Evolutionary conservation across 805 yeast species (phyloP).

Genomic region (Middelhovenomyces tepae): DNA sequence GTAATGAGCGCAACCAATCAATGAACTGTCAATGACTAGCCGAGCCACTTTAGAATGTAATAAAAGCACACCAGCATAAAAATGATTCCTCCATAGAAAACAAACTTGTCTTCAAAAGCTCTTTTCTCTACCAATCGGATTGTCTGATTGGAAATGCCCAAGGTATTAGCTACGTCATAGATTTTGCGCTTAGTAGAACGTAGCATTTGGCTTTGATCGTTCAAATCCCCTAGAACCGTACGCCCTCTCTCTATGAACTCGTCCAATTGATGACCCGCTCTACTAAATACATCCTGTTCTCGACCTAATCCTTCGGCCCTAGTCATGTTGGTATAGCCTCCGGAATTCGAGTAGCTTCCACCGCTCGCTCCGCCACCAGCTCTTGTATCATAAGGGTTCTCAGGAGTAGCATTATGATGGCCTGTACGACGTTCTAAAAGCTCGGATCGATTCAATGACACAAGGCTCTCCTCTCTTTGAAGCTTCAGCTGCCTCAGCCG

Average conservation of each 20-base stretch:
- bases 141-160: conserved; percentile 83
- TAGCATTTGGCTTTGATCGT: conserved; percentile 72
- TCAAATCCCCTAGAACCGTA: conserved; percentile 73
- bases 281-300: conserved; percentile 48
- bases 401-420: conserved; percentile 21
- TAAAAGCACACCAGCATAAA: conserved; percentile 59
- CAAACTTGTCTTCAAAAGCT: conserved; percentile 76
- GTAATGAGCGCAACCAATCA: no score
- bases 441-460: conserved; percentile 41
- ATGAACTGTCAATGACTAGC: no score
- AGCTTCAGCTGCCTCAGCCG: conserved; percentile 47
- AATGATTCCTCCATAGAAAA: conserved; percentile 69
- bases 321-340: conserved; percentile 13
- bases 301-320: conserved; percentile 58
- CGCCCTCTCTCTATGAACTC: conserved; percentile 87
- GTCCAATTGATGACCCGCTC: conserved; percentile 78
- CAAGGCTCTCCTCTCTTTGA: conserved; percentile 45
- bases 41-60: conserved; percentile 54
- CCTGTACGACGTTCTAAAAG: conserved; percentile 44
- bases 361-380: conserved; percentile 1
- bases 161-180: conserved; percentile 60
- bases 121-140: conserved; percentile 71
- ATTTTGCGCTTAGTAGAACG: conserved; percentile 53
- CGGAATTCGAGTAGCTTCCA: no score
- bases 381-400: conserved; percentile 23